A percentile compares a stretch with the other conserved stretches of the same genome.
These are phyloP conservation scores for Rasamsonia emersonii DNA, from an alignment of 2,329 filamentous ascomycete species.

Conservation along the genomic window DNA sequence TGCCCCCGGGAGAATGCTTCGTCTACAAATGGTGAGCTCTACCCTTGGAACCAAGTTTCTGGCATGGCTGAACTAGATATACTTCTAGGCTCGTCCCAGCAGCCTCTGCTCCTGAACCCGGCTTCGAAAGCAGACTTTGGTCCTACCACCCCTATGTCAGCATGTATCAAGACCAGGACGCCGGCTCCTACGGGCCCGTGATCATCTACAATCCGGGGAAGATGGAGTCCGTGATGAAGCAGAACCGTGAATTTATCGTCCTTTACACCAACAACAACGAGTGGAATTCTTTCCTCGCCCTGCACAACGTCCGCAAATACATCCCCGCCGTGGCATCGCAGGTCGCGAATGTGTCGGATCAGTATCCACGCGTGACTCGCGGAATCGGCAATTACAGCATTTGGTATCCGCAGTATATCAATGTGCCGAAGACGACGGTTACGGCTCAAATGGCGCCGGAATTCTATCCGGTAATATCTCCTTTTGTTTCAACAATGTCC, in stretches of 20 bases:
- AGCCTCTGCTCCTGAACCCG: conserved; percentile 10
- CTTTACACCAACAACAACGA: conserved; percentile 18
- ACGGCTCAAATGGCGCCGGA: no score
- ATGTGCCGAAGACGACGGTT: no score
- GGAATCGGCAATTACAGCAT: conserved; percentile 2
- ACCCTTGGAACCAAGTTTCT: no score
- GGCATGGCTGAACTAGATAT: no score
- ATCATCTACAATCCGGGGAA: conserved; percentile 17
- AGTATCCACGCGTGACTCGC: no score
- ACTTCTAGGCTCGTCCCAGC: no score
- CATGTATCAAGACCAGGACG: conserved; percentile 11
- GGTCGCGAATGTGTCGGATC: neutral
- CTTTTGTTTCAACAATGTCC: no score
- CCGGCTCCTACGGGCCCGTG: conserved; percentile 17
- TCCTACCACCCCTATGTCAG: conserved; percentile 20
- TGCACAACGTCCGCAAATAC: no score
- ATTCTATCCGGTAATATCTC: no score
- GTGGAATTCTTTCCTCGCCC: conserved; percentile 16
- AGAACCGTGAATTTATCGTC: conserved; percentile 18
- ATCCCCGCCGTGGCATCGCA: conserved; percentile 8
- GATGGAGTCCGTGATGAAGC: conserved; percentile 18
- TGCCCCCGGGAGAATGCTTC: no score
- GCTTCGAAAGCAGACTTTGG: conserved; percentile 9
- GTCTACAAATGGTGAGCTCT: no score
- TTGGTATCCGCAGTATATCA: conserved; percentile 5